These are phyloP conservation scores for Phytophthora rubi DNA, from an alignment of 352 stramenopile species.

Conservation along the genomic window DNA sequence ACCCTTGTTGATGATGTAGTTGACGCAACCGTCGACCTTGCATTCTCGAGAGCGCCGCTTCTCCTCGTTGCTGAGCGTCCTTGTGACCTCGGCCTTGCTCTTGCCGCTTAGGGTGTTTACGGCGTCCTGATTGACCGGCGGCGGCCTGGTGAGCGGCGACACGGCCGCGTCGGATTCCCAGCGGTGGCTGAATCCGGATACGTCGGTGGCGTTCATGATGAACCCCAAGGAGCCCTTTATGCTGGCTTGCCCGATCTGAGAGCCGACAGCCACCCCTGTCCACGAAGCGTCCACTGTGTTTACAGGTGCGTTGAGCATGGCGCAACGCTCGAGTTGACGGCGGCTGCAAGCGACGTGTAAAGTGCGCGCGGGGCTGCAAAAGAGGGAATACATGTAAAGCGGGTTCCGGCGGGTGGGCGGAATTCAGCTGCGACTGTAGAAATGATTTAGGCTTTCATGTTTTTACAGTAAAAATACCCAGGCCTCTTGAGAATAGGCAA, in stretches of 20 bases:
- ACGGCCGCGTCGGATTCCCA: constrained; percentile 4
- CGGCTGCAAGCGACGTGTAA: background rate
- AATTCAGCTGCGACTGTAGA: constrained; percentile 5
- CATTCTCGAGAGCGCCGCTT: constrained; percentile 42
- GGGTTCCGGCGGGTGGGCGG: background rate
- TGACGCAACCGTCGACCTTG: constrained; percentile 42
- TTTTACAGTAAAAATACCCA: background rate
- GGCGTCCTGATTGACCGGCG: background rate
- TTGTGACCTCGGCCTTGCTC: constrained; percentile 17
- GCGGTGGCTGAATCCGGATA: constrained; percentile 1
- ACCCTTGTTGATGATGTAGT: constrained; percentile 53
- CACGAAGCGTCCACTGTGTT: constrained; percentile 2
- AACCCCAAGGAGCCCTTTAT: constrained; percentile 16
- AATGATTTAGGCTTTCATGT: constrained; percentile 6
- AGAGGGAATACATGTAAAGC: background rate
- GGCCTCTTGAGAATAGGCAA: no score
- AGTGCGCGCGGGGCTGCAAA: background rate
- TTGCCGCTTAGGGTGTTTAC: constrained; percentile 5
- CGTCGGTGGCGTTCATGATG: constrained; percentile 24
- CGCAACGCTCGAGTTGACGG: background rate
- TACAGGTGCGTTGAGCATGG: constrained; percentile 8
- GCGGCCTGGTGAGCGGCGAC: background rate
- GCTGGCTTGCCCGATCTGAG: background rate
- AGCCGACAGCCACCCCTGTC: background rate
- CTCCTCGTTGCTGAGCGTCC: constrained; percentile 21